A percentile compares a stretch with the other conserved stretches of the same genome.
These are phyloP conservation scores for Neonectria ditissima DNA, from an alignment of 2,329 filamentous ascomycete genomes.

Conservation along the genomic window DNA sequence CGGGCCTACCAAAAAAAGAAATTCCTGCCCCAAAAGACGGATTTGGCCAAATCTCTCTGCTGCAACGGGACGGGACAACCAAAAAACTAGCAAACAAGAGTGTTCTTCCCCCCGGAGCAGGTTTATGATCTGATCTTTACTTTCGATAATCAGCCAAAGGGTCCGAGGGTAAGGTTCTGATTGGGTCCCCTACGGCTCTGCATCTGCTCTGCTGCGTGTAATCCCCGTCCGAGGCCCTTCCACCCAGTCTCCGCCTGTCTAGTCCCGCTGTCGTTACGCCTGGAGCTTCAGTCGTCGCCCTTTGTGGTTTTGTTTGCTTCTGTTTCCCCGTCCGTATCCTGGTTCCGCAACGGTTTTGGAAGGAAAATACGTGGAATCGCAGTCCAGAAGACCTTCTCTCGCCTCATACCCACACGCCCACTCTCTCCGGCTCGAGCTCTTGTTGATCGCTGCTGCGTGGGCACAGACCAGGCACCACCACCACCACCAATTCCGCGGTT, in stretches of 20 bases:
- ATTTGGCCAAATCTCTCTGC: constrained; percentile 25
- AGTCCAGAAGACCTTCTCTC: not conserved
- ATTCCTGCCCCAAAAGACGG: constrained; percentile 14
- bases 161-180: not conserved
- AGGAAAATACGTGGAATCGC: constrained; percentile 5
- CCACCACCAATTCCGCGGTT: constrained; percentile 14
- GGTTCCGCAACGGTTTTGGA: constrained; percentile 15
- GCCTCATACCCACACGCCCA: not conserved
- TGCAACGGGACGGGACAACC: constrained; percentile 22
- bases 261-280: constrained; percentile 9
- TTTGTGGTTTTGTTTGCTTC: constrained; percentile 12
- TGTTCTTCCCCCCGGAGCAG: constrained; percentile 7
- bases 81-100: constrained; percentile 5
- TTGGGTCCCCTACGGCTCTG: constrained; percentile 7
- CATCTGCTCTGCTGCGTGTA: constrained; percentile 1
- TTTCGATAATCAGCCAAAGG: constrained; percentile 7
- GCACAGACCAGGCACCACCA: constrained; percentile 23
- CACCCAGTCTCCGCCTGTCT: not conserved
- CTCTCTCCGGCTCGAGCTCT: constrained; percentile 8
- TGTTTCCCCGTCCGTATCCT: constrained; percentile 7
- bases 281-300: constrained; percentile 19
- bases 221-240: not conserved
- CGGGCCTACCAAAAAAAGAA: constrained; percentile 35
- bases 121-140: constrained; percentile 19
- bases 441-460: constrained; percentile 1